These are phyloP conservation scores for Myxozyma mucilagina DNA, from an alignment of 805 yeast species.

Conservation along the genomic window DNA sequence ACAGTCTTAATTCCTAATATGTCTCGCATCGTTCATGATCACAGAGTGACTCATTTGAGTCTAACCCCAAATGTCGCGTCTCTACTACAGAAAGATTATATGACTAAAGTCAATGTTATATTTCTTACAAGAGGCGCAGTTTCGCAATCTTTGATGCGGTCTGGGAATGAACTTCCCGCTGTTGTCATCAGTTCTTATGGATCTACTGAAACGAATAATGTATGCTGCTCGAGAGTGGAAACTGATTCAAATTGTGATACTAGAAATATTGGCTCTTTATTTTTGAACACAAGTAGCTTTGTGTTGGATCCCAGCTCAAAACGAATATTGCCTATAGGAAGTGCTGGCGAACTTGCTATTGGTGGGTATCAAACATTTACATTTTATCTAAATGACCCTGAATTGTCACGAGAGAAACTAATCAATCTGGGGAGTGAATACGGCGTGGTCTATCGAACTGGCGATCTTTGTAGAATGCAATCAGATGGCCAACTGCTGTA, in stretches of 20 bases:
- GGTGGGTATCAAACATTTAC: constrained; percentile 37
- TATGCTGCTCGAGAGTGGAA: constrained; percentile 21
- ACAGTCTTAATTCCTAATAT: constrained; percentile 24
- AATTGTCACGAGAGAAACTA: constrained; percentile 31
- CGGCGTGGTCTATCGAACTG: constrained; percentile 30
- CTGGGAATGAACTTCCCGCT: constrained; percentile 19
- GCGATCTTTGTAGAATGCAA: constrained; percentile 35
- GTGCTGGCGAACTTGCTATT: constrained; percentile 36
- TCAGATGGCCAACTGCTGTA: constrained; percentile 33
- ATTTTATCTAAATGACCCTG: constrained; percentile 34
- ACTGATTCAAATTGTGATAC: constrained; percentile 11
- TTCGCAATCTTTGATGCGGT: background rate
- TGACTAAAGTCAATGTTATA: constrained; percentile 13
- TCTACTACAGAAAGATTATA: constrained; percentile 72
- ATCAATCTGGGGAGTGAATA: background rate
- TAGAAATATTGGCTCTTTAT: constrained; percentile 31
- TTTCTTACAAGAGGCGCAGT: constrained; percentile 20
- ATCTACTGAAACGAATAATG: constrained; percentile 35
- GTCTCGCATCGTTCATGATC: constrained; percentile 11
- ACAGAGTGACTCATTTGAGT: constrained; percentile 32
- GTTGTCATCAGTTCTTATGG: constrained; percentile 32
- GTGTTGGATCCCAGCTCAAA: constrained; percentile 15
- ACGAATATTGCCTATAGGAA: constrained; percentile 27
- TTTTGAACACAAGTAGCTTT: constrained; percentile 26
- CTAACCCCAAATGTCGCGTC: constrained; percentile 58